Conservation (phyloP, 306 rosid genomes). For the Begonia masoniana region DNA sequence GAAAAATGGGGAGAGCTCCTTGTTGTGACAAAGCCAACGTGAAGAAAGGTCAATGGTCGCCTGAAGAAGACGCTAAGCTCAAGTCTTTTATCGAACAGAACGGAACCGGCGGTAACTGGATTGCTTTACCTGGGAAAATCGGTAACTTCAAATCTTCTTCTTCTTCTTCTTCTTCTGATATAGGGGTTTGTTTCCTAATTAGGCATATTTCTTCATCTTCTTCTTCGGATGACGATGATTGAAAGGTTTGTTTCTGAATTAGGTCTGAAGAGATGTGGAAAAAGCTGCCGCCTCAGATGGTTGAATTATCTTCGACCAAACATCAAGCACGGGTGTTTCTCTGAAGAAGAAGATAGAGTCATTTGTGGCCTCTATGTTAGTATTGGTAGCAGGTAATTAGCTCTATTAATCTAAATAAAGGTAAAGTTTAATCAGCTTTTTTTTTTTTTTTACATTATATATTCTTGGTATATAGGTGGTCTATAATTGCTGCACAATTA, state of each 20-base stretch:
- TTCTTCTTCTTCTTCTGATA: not conserved
- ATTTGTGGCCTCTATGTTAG: conserved; percentile 76
- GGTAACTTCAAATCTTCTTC: conserved; percentile 17
- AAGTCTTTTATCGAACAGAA: conserved; percentile 69
- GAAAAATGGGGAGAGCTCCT: conserved; percentile 77
- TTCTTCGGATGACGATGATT: not conserved
- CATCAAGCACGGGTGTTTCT: conserved; percentile 75
- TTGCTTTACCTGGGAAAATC: conserved; percentile 78
- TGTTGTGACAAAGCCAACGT: conserved; percentile 97
- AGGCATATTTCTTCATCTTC: not conserved
- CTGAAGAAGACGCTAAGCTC: conserved; percentile 81
- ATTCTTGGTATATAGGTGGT: conserved; percentile 43
- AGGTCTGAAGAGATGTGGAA: conserved; percentile 86
- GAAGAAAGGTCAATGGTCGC: conserved; percentile 92
- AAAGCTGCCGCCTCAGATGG: conserved; percentile 90
- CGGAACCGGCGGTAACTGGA: conserved; percentile 92
- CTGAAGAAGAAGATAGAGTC: conserved; percentile 82
- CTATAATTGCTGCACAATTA: conserved; percentile 82
- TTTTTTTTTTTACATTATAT: not conserved
- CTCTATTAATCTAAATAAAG: too few relatives aligned
- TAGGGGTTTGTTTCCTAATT: conserved; percentile 1
- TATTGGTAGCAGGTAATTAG: conserved; percentile 77
- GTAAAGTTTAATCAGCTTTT: not conserved
- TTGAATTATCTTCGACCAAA: conserved; percentile 88
- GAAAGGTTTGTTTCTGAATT: conserved; percentile 6